Evolutionary conservation across 441 rosid species (phyloP), one percentile per base, ranked within the genome.

Genomic region (Kokia cookei): DNA sequence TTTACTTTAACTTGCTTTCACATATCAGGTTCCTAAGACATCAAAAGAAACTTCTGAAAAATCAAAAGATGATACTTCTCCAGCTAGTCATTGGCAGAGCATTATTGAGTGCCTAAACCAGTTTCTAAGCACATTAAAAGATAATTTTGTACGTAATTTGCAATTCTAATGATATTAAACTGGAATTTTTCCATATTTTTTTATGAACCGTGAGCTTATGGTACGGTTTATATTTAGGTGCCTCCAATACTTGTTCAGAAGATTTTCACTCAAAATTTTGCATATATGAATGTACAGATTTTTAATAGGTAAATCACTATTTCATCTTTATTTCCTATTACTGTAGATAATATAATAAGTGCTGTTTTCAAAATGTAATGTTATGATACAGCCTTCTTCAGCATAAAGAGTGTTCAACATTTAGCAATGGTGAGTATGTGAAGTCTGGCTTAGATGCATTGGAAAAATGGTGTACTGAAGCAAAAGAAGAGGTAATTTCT

Each of bases 381-480:
- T 53, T 70, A 27, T 76, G 27, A 65, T 82, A 63, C 86, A 92
- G 97, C 83, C 88, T 92, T 80, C 90, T 92, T 45, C 86, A 80
- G 51, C 89, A 74, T 72, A 83, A 63, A 78, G 93, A 86, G 79
- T 86, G 88, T 80, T 92, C 92, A 83, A 83, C 94, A 67, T 83
- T 88, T 74, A 80, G 86, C 82, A 88, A 87, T 51, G 92, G 94
- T 35, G 88, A 88, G 72, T 78, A 88, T 78, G 81, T 90, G 79
- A 88, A 90, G 76, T 77, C 86, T 55, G 97, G 93, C 60, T 87
- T 92, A 76, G 84, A 78, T 72, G 84, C 85, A 78, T 61, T 90
- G 67, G 93, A 87, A 74, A 73, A 76, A 72, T 92, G 97, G 97
- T 88, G 94, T 62, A 72, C 65, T 74, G 69, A 85, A 77, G 86